Evolutionary conservation across 2,329 filamentous ascomycete species (phyloP), one percentile per base, ranked within the genome.

Genomic region (Pseudogymnoascus sp.): DNA sequence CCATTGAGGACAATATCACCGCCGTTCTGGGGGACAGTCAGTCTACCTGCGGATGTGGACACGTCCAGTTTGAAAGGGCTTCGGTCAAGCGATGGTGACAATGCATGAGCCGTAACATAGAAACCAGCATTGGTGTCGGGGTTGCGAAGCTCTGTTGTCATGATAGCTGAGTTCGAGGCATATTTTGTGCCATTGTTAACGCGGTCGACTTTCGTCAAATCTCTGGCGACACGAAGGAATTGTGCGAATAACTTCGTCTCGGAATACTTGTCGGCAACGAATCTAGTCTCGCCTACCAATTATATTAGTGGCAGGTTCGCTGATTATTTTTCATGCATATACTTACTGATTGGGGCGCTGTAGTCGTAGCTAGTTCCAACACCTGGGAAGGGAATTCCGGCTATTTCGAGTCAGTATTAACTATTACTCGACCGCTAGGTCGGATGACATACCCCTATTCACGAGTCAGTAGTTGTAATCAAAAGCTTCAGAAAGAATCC

Each of bases 331-430:
- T 10, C n/a, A 21, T 56, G 23, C 31, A 46, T n/a, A 11, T 21
- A 59, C 63, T 50, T 19, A 68, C 67, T 66, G 15, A 88, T 83
- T 0, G 85, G 84, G 3, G 83, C 81, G 4, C 81, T 84, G 70
- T 88, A 88, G 70, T 88, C 85, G 67, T 88, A 88, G 33, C 82
- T 85, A 2, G 81, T 83, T 1, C 80, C 83, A 31, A 84, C 83
- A 0, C 83, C 80, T 0, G 85, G 83, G 3, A 80, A 79, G 11
- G 83, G 81, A 31, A 85, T 74, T 59, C 80, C 80, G 4, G 84
- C 85, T 65, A 59, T 53, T 56, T 61, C 19, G 4, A n/a, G 9
- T 56, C 50, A 56, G 50, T 35, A 35, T 17, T 9, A 56, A 56
- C 10, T 13, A 31, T 15, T 17, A 19, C 6, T 13, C 29, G 6